These are phyloP conservation scores for Acer negundo DNA, from an alignment of 345 rosid species.

Conservation along the genomic window DNA sequence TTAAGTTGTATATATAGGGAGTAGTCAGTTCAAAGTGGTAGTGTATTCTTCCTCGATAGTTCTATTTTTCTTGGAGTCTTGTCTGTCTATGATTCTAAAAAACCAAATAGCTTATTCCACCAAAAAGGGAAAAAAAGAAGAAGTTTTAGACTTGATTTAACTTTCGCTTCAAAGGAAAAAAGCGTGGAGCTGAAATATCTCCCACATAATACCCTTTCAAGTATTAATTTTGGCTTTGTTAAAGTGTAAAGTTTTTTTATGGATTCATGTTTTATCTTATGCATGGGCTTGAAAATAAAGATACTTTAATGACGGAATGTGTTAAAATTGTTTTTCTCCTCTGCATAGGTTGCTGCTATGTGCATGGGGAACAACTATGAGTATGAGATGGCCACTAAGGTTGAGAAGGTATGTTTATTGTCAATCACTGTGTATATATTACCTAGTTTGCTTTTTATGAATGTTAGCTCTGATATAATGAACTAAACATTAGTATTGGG, in stretches of 20 bases:
- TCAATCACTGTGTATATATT: slow-evolving; percentile 9
- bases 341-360: slow-evolving; percentile 62
- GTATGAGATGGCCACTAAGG: slow-evolving; percentile 85
- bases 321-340: slow-evolving; percentile 19
- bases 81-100: background rate
- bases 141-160: background rate
- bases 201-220: background rate
- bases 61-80: background rate
- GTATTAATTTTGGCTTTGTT: background rate
- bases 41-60: background rate
- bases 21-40: background rate
- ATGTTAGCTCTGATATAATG: slow-evolving; percentile 3
- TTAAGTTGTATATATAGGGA: background rate
- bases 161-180: too few relatives aligned
- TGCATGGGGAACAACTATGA: slow-evolving; percentile 88
- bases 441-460: slow-evolving; percentile 5
- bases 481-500: background rate
- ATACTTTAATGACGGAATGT: background rate
- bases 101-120: background rate
- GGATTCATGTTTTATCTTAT: background rate
- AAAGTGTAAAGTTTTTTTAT: background rate
- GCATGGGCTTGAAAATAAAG: background rate
- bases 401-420: slow-evolving; percentile 63
- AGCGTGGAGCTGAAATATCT: background rate
- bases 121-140: background rate